Evolutionary conservation across 495 filamentous ascomycete genomes (phyloP), one percentile per base, ranked within the genome.

Genomic region (Patellaria atrata): DNA sequence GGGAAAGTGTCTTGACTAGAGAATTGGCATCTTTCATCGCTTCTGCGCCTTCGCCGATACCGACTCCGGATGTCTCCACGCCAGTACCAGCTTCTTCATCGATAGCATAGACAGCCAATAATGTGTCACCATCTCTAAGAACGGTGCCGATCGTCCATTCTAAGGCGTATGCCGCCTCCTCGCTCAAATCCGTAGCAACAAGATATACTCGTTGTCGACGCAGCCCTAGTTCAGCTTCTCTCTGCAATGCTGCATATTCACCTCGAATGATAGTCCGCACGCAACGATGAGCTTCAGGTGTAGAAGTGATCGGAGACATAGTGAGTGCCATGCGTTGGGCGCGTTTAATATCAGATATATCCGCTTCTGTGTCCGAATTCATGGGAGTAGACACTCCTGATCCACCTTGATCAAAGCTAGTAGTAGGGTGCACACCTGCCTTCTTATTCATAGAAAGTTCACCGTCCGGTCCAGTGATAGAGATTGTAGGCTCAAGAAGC

Each of bases 121-220:
- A 65, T 1, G 87, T 96, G 55, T 97, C 89, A 11, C 89, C 89
- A 51, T 94, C 84, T 27, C 89, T 70, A 5, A 97, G 67, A n/a
- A 96, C 79, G 3, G 83, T 92, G 25, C 89, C 89, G 33, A 97
- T 86, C 0, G 85, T 91, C 86, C 87, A 97, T 53, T 96, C 89
- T 18, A 96, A 60, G 7, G 89, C 89, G 54, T 94, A 84, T 7
- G 82, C 79, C 3, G 86, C 86, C 60, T 97, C 89, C 26, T 85
- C 80, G 45, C 82, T 92, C 21, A 94, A 58, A 55, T 96, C 89
- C 1, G 83, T 93, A 6, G 89, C 84, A 6, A 94, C 82, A 4
- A 97, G 60, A 53, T 94, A 97, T 33, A 83, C 86, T 7, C 89
- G 70, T 28, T 82, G 72, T 8, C 82, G 71, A 11, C 77, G 70